Evolutionary conservation across 176 grass and related monocot species (phyloP).

Genomic region (Phragmites australis): DNA sequence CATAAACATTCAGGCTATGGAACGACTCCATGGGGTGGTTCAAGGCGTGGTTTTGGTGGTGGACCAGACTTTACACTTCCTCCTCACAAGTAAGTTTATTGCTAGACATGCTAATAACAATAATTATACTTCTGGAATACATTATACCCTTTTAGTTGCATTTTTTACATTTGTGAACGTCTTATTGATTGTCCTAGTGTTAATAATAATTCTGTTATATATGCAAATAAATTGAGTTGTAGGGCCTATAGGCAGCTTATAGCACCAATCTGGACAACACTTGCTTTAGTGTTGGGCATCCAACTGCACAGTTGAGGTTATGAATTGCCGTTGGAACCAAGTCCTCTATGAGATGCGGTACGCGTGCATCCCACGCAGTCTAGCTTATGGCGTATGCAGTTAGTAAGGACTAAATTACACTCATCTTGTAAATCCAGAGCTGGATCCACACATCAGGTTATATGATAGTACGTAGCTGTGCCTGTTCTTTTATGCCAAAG

Average conservation of each 20-base stretch:
- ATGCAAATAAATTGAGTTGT: not conserved
- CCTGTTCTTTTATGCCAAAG: not conserved
- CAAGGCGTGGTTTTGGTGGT: constrained; percentile 65
- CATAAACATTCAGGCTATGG: constrained; percentile 72
- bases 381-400: not conserved
- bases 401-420: not conserved
- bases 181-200: not conserved
- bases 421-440: not conserved
- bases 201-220: constrained; percentile 8
- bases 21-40: constrained; percentile 70
- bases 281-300: not conserved
- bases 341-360: constrained; percentile 3
- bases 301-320: not conserved
- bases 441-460: not conserved
- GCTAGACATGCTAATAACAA: constrained; percentile 8
- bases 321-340: constrained; percentile 11
- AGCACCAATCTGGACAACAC: constrained; percentile 15
- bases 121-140: not conserved
- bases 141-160: constrained; percentile 9
- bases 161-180: constrained; percentile 1
- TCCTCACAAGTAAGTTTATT: constrained; percentile 85
- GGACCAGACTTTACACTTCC: constrained; percentile 92
- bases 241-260: not conserved
- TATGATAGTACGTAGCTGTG: not conserved
- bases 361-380: not conserved